Conservation (phyloP, 257 asterid species). For the Parsonsia alboflavescens region DNA sequence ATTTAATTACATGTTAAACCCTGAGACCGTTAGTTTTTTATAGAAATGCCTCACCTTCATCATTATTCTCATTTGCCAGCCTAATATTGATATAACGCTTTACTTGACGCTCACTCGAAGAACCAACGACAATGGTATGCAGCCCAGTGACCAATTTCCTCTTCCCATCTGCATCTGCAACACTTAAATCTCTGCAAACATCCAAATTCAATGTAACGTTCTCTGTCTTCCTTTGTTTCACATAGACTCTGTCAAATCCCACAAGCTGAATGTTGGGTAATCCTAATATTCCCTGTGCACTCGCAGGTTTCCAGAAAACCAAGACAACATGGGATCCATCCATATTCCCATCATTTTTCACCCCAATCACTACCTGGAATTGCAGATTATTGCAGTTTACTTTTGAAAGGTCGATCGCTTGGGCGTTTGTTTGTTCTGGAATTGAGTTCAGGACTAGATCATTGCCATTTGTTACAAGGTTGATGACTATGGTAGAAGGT, state of each 20-base stretch:
- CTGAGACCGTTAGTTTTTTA: background rate
- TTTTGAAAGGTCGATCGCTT: constrained; percentile 15
- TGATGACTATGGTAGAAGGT: constrained; percentile 19
- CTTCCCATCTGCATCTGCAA: constrained; percentile 21
- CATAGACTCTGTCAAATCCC: constrained; percentile 26
- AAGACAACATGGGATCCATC: constrained; percentile 30
- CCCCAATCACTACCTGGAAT: constrained; percentile 16
- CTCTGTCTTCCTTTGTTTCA: constrained; percentile 9
- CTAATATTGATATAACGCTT: constrained; percentile 18
- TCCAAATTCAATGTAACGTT: constrained; percentile 15
- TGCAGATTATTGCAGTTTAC: constrained; percentile 16
- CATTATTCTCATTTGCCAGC: background rate
- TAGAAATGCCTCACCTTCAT: background rate
- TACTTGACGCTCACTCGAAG: constrained; percentile 22
- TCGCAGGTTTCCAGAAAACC: constrained; percentile 28
- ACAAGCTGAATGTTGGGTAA: constrained; percentile 24
- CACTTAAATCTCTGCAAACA: constrained; percentile 30
- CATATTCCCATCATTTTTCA: constrained; percentile 21
- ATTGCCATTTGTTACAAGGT: background rate
- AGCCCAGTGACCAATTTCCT: constrained; percentile 22
- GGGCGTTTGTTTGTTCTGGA: constrained; percentile 1
- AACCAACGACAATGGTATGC: constrained; percentile 19
- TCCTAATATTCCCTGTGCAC: constrained; percentile 5
- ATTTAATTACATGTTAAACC: too few relatives aligned
- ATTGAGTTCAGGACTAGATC: background rate